phyloP scores from a whole-genome alignment of 306 rosid species.

The Castanea sativa region DNA sequence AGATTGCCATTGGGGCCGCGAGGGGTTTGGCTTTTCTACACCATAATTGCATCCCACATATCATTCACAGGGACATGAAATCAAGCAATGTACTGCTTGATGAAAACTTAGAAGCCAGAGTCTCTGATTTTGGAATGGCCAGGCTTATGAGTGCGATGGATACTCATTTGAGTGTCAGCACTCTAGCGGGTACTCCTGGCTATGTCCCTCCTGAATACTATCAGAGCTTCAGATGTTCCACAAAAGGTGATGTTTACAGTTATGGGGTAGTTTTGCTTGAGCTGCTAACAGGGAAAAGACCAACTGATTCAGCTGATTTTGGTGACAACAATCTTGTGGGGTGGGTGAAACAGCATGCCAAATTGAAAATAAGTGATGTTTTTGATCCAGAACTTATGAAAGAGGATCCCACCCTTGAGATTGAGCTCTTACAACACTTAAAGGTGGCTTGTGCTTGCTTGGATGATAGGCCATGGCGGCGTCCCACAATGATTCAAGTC shows the following conservation, averaged over 20 bases:
- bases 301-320: conserved; percentile 86
- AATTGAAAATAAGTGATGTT: conserved; percentile 66
- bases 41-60: conserved; percentile 88
- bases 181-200: conserved; percentile 94
- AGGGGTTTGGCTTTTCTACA: conserved; percentile 93
- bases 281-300: conserved; percentile 83
- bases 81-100: conserved; percentile 93
- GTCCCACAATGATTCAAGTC: conserved; percentile 92
- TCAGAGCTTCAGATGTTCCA: conserved; percentile 91
- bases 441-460: conserved; percentile 84
- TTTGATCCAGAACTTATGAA: conserved; percentile 82
- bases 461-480: conserved; percentile 74
- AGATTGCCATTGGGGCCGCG: conserved; percentile 89
- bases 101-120: conserved; percentile 87
- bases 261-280: conserved; percentile 90
- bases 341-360: conserved; percentile 96
- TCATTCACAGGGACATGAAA: conserved; percentile 97
- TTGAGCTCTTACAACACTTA: conserved; percentile 83
- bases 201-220: conserved; percentile 98
- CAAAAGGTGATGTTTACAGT: conserved; percentile 91
- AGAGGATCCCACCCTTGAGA: conserved; percentile 75
- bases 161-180: conserved; percentile 96
- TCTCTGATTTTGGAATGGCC: conserved; percentile 98
- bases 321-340: conserved; percentile 99
- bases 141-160: conserved; percentile 96